Conservation (phyloP, 768 basidiomycete species). For the Xerocomus spinulosus region DNA sequence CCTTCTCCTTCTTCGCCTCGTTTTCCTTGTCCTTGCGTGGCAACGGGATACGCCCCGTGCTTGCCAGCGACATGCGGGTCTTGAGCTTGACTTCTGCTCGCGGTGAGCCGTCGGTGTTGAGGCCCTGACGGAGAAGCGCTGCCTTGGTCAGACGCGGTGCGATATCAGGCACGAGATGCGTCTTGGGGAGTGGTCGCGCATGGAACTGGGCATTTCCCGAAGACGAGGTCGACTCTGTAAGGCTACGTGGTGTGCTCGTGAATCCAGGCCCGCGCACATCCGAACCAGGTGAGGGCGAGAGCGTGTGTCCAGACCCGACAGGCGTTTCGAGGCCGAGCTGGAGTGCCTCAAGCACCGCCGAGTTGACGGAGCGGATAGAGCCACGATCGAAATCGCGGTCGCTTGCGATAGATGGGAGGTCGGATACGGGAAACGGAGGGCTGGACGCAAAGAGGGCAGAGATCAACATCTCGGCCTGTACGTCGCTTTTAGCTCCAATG, state of each 20-base stretch:
- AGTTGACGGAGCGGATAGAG: slow-evolving; percentile 42
- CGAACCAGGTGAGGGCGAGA: slow-evolving; percentile 33
- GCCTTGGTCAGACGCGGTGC: slow-evolving; percentile 73
- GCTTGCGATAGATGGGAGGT: slow-evolving; percentile 48
- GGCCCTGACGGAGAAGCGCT: slow-evolving; percentile 66
- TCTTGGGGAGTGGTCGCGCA: slow-evolving; percentile 63
- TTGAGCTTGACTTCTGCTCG: slow-evolving; percentile 15
- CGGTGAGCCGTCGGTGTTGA: slow-evolving; percentile 36
- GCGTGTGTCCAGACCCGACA: slow-evolving; percentile 39
- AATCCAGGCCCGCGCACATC: slow-evolving; percentile 21
- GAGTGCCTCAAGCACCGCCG: slow-evolving; percentile 44
- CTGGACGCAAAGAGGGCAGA: slow-evolving; percentile 75
- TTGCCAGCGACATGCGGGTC: slow-evolving; percentile 32
- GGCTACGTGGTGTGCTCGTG: slow-evolving; percentile 25
- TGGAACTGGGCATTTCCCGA: slow-evolving; percentile 53
- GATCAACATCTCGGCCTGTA: slow-evolving; percentile 77
- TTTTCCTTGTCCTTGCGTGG: slow-evolving; percentile 27
- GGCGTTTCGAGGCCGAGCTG: slow-evolving; percentile 37
- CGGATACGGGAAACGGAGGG: slow-evolving; percentile 68
- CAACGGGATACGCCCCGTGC: slow-evolving; percentile 31
- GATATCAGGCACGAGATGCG: slow-evolving; percentile 60
- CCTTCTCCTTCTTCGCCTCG: slow-evolving; percentile 46
- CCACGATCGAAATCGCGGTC: slow-evolving; percentile 33
- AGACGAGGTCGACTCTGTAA: slow-evolving; percentile 30
- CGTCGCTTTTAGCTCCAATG: slow-evolving; percentile 64